phyloP scores from a whole-genome alignment of 805 yeast species.

The Kazachstania kunashirensis region DNA sequence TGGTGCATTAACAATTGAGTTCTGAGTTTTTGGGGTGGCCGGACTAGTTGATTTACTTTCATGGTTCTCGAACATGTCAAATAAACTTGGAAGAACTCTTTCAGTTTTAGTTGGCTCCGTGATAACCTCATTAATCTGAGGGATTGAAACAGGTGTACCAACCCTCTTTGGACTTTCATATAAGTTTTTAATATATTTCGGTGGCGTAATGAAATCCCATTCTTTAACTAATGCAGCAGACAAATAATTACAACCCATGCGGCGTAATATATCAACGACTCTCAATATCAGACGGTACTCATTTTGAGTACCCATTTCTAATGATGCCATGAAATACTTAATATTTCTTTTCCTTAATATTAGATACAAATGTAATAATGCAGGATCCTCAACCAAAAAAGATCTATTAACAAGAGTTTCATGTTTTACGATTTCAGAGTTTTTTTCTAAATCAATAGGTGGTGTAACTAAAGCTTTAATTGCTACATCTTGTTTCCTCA shows the following conservation, averaged over 20 bases:
- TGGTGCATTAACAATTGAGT: background rate
- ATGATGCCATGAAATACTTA: slow-evolving; percentile 42
- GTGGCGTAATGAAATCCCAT: slow-evolving; percentile 49
- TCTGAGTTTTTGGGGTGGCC: too few species aligned
- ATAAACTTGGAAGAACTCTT: slow-evolving; percentile 21
- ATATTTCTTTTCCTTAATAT: slow-evolving; percentile 46
- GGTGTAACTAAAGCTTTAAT: slow-evolving; percentile 57
- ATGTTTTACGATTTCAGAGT: slow-evolving; percentile 23
- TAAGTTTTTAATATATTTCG: slow-evolving; percentile 3
- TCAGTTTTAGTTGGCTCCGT: slow-evolving; percentile 17
- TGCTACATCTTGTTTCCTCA: slow-evolving; percentile 40
- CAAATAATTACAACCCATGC: slow-evolving; percentile 88
- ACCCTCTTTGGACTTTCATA: background rate
- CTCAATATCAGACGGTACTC: slow-evolving; percentile 58
- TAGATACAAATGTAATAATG: slow-evolving; percentile 55
- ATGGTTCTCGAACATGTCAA: slow-evolving; percentile 19
- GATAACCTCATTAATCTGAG: slow-evolving; percentile 6
- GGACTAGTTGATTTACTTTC: background rate
- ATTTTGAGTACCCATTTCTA: slow-evolving; percentile 30
- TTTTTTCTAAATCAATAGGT: slow-evolving; percentile 34
- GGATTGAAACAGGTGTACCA: background rate
- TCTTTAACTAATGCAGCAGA: slow-evolving; percentile 51
- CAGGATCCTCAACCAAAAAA: slow-evolving; percentile 72
- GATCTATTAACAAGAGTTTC: slow-evolving; percentile 31
- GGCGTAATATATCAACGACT: slow-evolving; percentile 55